phyloP scores from a whole-genome alignment of 306 rosid genomes.

The Pterocarpus macrocarpus region DNA sequence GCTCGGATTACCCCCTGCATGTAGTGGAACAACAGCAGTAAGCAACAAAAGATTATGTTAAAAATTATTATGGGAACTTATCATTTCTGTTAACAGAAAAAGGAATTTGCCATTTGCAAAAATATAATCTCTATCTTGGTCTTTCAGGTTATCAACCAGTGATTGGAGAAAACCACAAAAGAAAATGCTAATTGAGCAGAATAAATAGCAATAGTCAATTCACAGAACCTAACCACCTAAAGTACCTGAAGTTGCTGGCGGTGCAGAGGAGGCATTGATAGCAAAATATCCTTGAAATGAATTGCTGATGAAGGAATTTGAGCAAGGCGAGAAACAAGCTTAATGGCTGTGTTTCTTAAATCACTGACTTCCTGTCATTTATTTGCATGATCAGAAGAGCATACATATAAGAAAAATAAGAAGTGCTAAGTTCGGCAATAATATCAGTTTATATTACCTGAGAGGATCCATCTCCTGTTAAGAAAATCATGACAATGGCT shows the following conservation, averaged over 20 bases:
- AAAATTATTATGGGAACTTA: slow-evolving; percentile 11
- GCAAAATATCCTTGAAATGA: slow-evolving; percentile 83
- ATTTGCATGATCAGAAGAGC: slow-evolving; percentile 46
- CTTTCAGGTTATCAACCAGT: slow-evolving; percentile 12
- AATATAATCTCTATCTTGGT: slow-evolving; percentile 23
- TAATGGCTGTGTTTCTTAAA: slow-evolving; percentile 73
- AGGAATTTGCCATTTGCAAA: slow-evolving; percentile 22
- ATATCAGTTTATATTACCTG: slow-evolving; percentile 60
- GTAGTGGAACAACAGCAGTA: slow-evolving; percentile 15
- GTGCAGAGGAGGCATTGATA: slow-evolving; percentile 89
- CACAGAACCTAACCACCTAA: neutral
- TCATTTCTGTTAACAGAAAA: neutral
- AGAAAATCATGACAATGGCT: slow-evolving; percentile 76
- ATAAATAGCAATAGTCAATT: slow-evolving; percentile 15
- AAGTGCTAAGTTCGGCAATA: slow-evolving; percentile 27
- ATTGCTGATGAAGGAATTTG: slow-evolving; percentile 90
- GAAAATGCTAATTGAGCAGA: slow-evolving; percentile 35
- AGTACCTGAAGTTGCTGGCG: slow-evolving; percentile 93
- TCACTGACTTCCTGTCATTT: slow-evolving; percentile 74
- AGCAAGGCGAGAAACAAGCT: slow-evolving; percentile 92
- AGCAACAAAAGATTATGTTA: slow-evolving; percentile 9
- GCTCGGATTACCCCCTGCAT: slow-evolving; percentile 87
- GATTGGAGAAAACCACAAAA: slow-evolving; percentile 26
- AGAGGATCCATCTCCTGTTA: slow-evolving; percentile 63
- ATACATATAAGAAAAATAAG: neutral